Conservation (phyloP, 2,329 filamentous ascomycete species). For the Penicillium sp. region DNA sequence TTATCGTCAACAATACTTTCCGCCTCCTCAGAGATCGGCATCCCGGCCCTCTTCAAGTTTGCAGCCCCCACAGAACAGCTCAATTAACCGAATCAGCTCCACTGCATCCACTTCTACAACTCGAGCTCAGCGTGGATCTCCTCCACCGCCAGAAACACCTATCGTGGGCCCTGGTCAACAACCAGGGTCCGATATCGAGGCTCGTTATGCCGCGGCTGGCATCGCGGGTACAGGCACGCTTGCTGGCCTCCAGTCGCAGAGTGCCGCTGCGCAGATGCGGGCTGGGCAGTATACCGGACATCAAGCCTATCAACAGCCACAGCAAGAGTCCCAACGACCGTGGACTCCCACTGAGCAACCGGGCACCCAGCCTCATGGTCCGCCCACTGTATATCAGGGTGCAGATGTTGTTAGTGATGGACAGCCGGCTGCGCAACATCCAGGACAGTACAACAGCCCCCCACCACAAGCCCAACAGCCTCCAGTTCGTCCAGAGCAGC, state of each 20-base stretch:
- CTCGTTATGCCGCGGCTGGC: constrained; percentile 82
- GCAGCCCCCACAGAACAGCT: constrained; percentile 40
- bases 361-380: constrained; percentile 79
- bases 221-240: constrained; percentile 82
- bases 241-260: constrained; percentile 68
- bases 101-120: constrained; percentile 93
- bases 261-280: constrained; percentile 75
- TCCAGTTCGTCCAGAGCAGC: constrained; percentile 23
- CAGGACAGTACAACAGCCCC: constrained; percentile 31
- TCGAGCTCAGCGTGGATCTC: constrained; percentile 83
- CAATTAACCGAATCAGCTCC: constrained; percentile 60
- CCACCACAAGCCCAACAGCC: constrained; percentile 27
- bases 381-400: constrained; percentile 88
- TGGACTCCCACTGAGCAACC: constrained; percentile 95
- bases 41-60: constrained; percentile 32
- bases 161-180: constrained; percentile 66
- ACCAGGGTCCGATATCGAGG: constrained; percentile 80
- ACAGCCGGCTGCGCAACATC: constrained; percentile 30
- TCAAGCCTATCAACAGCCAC: constrained; percentile 37
- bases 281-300: constrained; percentile 69
- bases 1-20: constrained; percentile 61
- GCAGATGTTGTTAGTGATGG: constrained; percentile 59
- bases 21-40: constrained; percentile 45
- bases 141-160: constrained; percentile 90
- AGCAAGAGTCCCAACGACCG: constrained; percentile 54